phyloP scores from a whole-genome alignment of 2,329 filamentous ascomycete species.

The Bipolaris gigantea region DNA sequence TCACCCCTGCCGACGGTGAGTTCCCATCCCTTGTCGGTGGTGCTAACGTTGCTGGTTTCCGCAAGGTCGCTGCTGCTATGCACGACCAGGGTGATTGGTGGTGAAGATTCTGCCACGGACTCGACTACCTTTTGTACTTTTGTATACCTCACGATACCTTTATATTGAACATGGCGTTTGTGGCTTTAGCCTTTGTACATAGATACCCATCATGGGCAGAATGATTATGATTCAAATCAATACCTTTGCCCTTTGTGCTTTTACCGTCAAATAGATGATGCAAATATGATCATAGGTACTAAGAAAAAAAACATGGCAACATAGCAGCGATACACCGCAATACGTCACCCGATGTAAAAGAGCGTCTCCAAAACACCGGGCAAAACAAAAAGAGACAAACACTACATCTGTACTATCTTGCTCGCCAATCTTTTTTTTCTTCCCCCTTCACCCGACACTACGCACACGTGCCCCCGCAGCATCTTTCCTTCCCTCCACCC shows the following conservation, averaged over 20 bases:
- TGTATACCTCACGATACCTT: constrained; percentile 32
- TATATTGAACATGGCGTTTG: constrained; percentile 24
- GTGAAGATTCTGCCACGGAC: constrained; percentile 25
- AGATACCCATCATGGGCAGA: constrained; percentile 26
- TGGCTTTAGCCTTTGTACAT: constrained; percentile 17
- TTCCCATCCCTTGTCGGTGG: constrained; percentile 89
- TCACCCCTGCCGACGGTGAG: constrained; percentile 75
- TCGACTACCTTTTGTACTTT: constrained; percentile 22
- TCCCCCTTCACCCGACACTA: too few species aligned
- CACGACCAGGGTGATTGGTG: constrained; percentile 97
- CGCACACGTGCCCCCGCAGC: too few species aligned
- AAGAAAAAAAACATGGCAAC: too few species aligned
- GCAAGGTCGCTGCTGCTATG: constrained; percentile 95
- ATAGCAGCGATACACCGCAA: too few species aligned
- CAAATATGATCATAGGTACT: too few species aligned
- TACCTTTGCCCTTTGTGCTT: not conserved
- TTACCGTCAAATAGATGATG: not conserved
- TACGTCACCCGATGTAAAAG: too few species aligned
- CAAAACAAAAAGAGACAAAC: too few species aligned
- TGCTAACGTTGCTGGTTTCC: constrained; percentile 96
- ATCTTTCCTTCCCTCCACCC: too few species aligned
- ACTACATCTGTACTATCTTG: too few species aligned
- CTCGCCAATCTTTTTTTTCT: too few species aligned
- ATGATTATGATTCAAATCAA: constrained; percentile 6
- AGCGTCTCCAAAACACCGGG: too few species aligned